Conservation (phyloP, 495 filamentous ascomycete species). For the Apiosordaria backusii region DNA sequence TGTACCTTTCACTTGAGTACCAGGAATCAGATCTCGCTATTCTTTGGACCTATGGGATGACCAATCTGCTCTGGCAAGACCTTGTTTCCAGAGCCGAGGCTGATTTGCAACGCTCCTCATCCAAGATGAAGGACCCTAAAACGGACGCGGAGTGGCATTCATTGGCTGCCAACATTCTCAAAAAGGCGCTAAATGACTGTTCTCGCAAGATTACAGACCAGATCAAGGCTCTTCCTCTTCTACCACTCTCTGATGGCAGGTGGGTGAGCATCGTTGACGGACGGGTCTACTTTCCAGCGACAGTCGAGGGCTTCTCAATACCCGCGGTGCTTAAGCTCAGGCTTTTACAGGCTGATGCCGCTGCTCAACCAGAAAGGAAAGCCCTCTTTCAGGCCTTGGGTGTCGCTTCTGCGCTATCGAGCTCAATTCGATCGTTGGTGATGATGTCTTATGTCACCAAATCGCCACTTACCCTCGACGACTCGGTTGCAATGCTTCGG, state of each 20-base stretch:
- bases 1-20: slow-evolving; percentile 21
- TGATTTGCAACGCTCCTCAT: slow-evolving; percentile 12
- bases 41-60: slow-evolving; percentile 5
- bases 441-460: background rate
- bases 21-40: background rate
- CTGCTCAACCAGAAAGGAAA: slow-evolving; percentile 16
- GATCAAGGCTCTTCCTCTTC: background rate
- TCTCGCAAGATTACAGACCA: background rate
- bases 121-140: slow-evolving; percentile 11
- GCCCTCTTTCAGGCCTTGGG: slow-evolving; percentile 29
- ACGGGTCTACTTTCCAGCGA: slow-evolving; percentile 8
- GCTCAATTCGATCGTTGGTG: background rate
- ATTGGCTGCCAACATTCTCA: slow-evolving; percentile 11
- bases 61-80: background rate
- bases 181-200: background rate
- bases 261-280: background rate
- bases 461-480: background rate
- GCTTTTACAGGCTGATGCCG: slow-evolving; percentile 18
- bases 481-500: slow-evolving; percentile 1
- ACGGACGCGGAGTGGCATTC: slow-evolving; percentile 22
- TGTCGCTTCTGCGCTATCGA: slow-evolving; percentile 3
- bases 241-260: slow-evolving; percentile 6
- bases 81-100: slow-evolving; percentile 3
- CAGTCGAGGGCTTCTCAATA: slow-evolving; percentile 14
- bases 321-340: slow-evolving; percentile 21